Base-by-base conservation (phyloP, 139 green algal species). In the Nannochloris sp. region DNA sequence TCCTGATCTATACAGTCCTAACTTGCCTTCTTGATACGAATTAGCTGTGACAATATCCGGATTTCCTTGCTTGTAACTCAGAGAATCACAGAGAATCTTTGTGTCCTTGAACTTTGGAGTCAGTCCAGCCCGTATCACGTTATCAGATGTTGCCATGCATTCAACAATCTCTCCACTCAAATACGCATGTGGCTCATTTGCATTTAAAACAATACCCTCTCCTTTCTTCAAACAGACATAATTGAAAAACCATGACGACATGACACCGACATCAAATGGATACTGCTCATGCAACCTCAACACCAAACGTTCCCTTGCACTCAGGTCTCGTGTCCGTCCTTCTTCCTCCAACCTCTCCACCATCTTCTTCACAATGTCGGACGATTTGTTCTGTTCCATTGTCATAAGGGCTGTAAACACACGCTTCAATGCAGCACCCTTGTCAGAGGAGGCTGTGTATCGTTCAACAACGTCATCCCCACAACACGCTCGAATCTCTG, bases 111-210 rank as follows among this genome's bases (percentile, higher is more conserved):
- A 82, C 78, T 99, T 99, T 34, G 92, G 92, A 7, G 93, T 99
- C 6, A 97, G 82, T 0, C 93, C 93, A 15, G 91, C 93, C 1
- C 93, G 76, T 25, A 99, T 86, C 24, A 99, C 93, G 72, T 99
- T 99, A 80, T 99, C 93, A 34, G 74, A 87, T 12, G 86, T 85
- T 1, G 92, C 92, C 92, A 98, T 97, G 66, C 72, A 85, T 80
- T 99, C 93, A 18, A 97, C 74, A 31, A 94, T 70, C 55, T 91
- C 69, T 4, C 89, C 88, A 23, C 70, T 73, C 8, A 99, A 49
- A 78, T 99, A 99, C 1, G 93, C 93, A 70, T 99, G 93, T 2
- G 93, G 93, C 78, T 95, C 89, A 71, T 99, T 99, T 53, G 93
- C 88, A 2, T 81, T 65, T 24, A 98, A 73, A 69, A 90, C 93